These are phyloP conservation scores for Amanita pseudoporphyria DNA, from an alignment of 768 basidiomycete genomes.

Conservation along the genomic window DNA sequence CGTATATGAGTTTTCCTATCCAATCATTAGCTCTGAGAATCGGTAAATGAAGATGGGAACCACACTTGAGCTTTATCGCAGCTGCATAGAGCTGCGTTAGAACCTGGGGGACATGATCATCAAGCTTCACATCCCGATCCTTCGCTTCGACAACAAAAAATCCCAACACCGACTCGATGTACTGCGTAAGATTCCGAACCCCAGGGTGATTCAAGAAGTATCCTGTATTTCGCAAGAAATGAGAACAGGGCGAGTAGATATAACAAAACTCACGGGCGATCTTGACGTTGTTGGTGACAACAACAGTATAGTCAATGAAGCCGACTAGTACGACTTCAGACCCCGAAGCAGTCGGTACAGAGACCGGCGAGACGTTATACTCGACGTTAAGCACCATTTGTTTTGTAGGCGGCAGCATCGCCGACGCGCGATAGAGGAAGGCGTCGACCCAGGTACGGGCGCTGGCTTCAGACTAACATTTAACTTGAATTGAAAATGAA, in stretches of 20 bases:
- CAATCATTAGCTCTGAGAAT: slow-evolving; percentile 10
- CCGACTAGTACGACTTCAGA: too few relatives aligned
- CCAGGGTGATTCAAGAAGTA: slow-evolving; percentile 10
- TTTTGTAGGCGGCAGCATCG: slow-evolving; percentile 12
- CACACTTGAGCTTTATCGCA: slow-evolving; percentile 13
- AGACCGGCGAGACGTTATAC: slow-evolving; percentile 12
- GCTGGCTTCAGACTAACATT: too few relatives aligned
- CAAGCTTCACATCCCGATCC: slow-evolving; percentile 10
- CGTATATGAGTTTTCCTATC: slow-evolving; percentile 14
- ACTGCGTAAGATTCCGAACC: slow-evolving; percentile 9
- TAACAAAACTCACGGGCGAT: slow-evolving; percentile 8
- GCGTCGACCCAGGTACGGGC: slow-evolving; percentile 15
- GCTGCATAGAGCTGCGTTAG: slow-evolving; percentile 9
- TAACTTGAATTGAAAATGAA: too few relatives aligned
- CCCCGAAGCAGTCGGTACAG: slow-evolving; percentile 10
- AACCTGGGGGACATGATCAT: slow-evolving; percentile 14
- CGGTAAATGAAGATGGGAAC: slow-evolving; percentile 8
- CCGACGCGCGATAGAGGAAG: slow-evolving; percentile 15
- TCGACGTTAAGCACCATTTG: slow-evolving; percentile 12
- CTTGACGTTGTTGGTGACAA: too few relatives aligned
- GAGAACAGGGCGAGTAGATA: slow-evolving; percentile 9
- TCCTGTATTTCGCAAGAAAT: slow-evolving; percentile 5
- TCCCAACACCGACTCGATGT: slow-evolving; percentile 10
- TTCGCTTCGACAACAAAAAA: slow-evolving; percentile 17
- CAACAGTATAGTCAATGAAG: too few relatives aligned